A percentile compares a stretch with the other conserved stretches of the same genome.
Conservation (phyloP, 2,329 filamentous ascomycete genomes). For the Dactylonectria macrodidyma region DNA sequence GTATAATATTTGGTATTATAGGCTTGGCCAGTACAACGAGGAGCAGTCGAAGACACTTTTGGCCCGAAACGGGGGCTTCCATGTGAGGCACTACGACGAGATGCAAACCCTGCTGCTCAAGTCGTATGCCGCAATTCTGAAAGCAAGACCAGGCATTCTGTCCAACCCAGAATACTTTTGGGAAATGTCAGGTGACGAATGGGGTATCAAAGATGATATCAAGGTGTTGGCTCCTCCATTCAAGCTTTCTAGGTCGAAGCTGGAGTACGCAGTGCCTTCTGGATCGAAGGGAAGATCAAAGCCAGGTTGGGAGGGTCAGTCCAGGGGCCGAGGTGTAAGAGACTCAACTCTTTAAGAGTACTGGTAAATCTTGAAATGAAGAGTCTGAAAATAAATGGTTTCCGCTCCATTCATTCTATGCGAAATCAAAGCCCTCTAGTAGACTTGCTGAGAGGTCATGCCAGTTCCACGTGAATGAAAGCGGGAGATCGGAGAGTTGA, state of each 20-base stretch:
- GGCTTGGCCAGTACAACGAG: slow-evolving; percentile 39
- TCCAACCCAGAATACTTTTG: slow-evolving; percentile 25
- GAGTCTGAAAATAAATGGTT: background rate
- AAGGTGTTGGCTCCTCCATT: slow-evolving; percentile 25
- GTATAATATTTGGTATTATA: slow-evolving; percentile 47
- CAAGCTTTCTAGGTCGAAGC: slow-evolving; percentile 18
- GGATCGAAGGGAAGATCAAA: slow-evolving; percentile 17
- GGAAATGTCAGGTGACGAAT: slow-evolving; percentile 28
- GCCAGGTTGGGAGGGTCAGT: slow-evolving; percentile 14
- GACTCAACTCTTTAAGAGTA: background rate
- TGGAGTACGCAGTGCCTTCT: slow-evolving; percentile 19
- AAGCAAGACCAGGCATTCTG: slow-evolving; percentile 23
- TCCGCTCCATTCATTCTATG: background rate
- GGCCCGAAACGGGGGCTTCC: slow-evolving; percentile 35
- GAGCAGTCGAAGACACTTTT: slow-evolving; percentile 30
- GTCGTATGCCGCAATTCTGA: slow-evolving; percentile 24
- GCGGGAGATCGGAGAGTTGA: slow-evolving; percentile 20
- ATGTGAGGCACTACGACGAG: slow-evolving; percentile 40
- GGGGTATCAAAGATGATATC: slow-evolving; percentile 21
- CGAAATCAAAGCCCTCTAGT: slow-evolving; percentile 24
- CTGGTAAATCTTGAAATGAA: background rate
- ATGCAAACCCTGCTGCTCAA: slow-evolving; percentile 33
- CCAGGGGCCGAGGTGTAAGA: background rate
- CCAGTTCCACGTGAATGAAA: slow-evolving; percentile 26
- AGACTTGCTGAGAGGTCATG: slow-evolving; percentile 15